These are phyloP conservation scores for Harringtonia lauricola DNA, from an alignment of 2,329 filamentous ascomycete species.

Conservation along the genomic window DNA sequence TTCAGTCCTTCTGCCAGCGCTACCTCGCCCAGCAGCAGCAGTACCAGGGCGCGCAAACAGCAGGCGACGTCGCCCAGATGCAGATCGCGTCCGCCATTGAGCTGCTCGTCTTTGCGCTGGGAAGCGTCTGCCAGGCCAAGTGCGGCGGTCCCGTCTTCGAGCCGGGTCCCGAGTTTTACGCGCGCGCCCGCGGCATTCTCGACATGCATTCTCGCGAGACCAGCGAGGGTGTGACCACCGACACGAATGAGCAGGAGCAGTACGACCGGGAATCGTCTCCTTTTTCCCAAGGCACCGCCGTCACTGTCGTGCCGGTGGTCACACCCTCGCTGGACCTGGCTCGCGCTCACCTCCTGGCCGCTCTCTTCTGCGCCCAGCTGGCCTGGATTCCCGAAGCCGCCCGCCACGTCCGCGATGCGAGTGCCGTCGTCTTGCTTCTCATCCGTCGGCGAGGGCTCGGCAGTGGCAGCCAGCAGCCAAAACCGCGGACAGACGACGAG, in stretches of 20 bases:
- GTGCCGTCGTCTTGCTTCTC: slow-evolving; percentile 1
- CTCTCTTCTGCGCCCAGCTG: slow-evolving; percentile 10
- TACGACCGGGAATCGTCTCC: too few species aligned
- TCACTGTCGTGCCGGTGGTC: neutral
- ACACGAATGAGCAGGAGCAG: too few species aligned
- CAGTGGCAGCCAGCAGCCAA: neutral
- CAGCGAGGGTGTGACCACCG: too few species aligned
- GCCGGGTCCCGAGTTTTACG: slow-evolving; percentile 5
- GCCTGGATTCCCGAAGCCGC: slow-evolving; percentile 6
- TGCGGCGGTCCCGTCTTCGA: slow-evolving; percentile 2
- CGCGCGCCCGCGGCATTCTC: slow-evolving; percentile 7
- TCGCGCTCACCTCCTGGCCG: slow-evolving; percentile 10
- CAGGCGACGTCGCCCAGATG: neutral
- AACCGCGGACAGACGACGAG: slow-evolving; percentile 2
- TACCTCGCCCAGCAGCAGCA: too few species aligned
- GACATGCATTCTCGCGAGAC: too few species aligned
- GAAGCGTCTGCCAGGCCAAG: slow-evolving; percentile 8
- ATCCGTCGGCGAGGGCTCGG: neutral
- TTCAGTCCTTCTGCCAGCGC: too few species aligned
- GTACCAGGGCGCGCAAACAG: neutral
- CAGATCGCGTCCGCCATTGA: slow-evolving; percentile 4
- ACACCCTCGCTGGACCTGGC: slow-evolving; percentile 7
- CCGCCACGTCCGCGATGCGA: slow-evolving; percentile 5
- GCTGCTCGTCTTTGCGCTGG: slow-evolving; percentile 10
- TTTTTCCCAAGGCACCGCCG: neutral